Base-by-base conservation (phyloP, 2,329 filamentous ascomycete species). In the Alternaria solani region DNA sequence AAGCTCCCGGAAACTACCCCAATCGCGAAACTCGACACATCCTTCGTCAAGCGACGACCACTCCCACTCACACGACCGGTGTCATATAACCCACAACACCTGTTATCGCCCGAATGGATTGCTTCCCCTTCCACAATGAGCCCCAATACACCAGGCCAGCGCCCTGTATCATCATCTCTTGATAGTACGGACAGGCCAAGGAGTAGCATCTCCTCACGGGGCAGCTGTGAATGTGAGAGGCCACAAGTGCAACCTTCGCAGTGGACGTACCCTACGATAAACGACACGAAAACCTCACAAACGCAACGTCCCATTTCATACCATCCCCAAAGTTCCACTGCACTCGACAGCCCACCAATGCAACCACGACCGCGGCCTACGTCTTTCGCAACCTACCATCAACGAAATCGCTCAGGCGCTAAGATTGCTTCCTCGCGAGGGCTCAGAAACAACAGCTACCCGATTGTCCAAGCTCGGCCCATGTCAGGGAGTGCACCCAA, bases 391-490 rank as follows among this genome's bases (percentile, higher is more conserved):
- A 63, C 66, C 23, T 68, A 68, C 18, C 67, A 73, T 12, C 60
- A 66, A 25, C 66, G 70, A 30, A 64, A 68, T n/a, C 67, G 72
- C 20, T 69, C 69, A 7, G 68, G 65, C 18, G 67, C 58, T 30
- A 74, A 70, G 57, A 73, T 76, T 44, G 73, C 72, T 2, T 75
- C 73, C 4, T 75, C 72, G 7, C 60, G 72, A 54, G 70, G 71
- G 2, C 55, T 71, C 12, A 62, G 69, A 43, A 61, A 68, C 6
- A 71, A 71, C 49, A 72, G 63, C 55, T 69, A 68, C 25, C 67
- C 70, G 9, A 36, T 25, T 1, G 72, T 71, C 48, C 68, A 65
- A 36, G 70, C 72, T 3, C 65, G 68, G 1, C 71, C 69, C 14
- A 59, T 66, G 20, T 70, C 72, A 7, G 61, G 54, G 18, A 57